A percentile compares a stretch with the other conserved stretches of the same genome.
Evolutionary conservation across 192 early-diverging fungal species (phyloP).

Genomic region (Thamnidium elegans): DNA sequence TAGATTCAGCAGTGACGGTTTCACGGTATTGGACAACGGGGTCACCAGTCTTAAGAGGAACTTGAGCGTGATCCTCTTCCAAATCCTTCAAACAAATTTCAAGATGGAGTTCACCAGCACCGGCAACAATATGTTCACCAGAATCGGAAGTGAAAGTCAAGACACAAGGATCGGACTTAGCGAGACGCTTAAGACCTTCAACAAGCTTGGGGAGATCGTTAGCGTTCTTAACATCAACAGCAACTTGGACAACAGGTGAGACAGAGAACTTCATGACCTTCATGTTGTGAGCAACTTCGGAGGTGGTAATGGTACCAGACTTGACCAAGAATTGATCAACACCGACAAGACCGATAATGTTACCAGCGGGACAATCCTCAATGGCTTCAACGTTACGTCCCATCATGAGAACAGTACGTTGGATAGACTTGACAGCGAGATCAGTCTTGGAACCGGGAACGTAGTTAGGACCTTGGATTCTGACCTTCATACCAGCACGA

Average conservation of each 20-base stretch:
- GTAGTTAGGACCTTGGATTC: conserved; percentile 98
- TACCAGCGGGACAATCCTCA: conserved; percentile 98
- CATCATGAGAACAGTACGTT: conserved; percentile 99
- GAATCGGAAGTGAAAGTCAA: conserved; percentile 80
- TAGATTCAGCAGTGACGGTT: conserved; percentile 82
- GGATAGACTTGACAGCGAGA: conserved; percentile 85
- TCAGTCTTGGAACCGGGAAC: conserved; percentile 87
- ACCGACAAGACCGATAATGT: conserved; percentile 98
- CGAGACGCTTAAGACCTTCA: conserved; percentile 98
- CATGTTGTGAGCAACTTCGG: conserved; percentile 92
- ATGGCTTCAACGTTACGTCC: conserved; percentile 96
- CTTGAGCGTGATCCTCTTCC: conserved; percentile 95
- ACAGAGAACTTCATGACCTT: conserved; percentile 99
- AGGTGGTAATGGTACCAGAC: conserved; percentile 97
- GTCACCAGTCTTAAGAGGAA: conserved; percentile 86
- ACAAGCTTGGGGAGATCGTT: conserved; percentile 98
- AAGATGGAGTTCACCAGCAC: conserved; percentile 98
- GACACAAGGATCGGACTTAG: conserved; percentile 98
- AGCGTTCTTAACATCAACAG: conserved; percentile 97
- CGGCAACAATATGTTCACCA: conserved; percentile 97
- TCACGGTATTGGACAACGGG: conserved; percentile 95
- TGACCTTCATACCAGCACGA: conserved; percentile 95
- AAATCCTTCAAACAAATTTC: conserved; percentile 99
- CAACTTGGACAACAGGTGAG: conserved; percentile 95
- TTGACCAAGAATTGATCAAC: conserved; percentile 99